These are phyloP conservation scores for Lasiosphaeriaceae sp. DNA, from an alignment of 495 filamentous ascomycete species.

Conservation along the genomic window DNA sequence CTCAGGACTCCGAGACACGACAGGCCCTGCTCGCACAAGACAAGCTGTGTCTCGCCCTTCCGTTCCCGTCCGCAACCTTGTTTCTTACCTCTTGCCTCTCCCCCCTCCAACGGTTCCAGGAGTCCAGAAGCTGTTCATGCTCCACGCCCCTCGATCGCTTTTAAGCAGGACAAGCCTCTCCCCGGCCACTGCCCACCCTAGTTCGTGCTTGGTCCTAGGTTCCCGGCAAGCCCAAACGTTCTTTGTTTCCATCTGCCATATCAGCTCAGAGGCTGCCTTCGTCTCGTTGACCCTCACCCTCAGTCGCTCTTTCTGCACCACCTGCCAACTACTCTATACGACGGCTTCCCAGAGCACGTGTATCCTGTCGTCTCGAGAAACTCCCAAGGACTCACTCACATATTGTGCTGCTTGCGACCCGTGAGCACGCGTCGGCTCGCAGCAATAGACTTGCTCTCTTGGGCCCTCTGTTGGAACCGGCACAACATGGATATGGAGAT, in stretches of 20 bases:
- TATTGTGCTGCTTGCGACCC: neutral
- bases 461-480: neutral
- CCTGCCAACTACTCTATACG: neutral
- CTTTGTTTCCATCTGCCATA: conserved; percentile 24
- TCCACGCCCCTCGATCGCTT: conserved; percentile 18
- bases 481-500: conserved; percentile 28
- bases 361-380: neutral
- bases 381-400: neutral
- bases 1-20: no score
- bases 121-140: neutral
- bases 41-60: conserved; percentile 19
- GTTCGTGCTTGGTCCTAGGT: conserved; percentile 17
- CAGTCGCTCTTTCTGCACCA: conserved; percentile 43
- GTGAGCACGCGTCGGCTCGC: neutral
- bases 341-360: neutral
- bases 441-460: neutral
- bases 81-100: conserved; percentile 1
- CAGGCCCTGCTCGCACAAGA: conserved; percentile 14
- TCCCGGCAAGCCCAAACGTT: conserved; percentile 28
- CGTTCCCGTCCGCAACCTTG: conserved; percentile 10
- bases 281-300: conserved; percentile 29
- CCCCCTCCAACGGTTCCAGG: neutral
- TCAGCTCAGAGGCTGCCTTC: conserved; percentile 11
- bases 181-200: conserved; percentile 17
- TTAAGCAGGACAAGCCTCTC: conserved; percentile 30